Conservation (phyloP, 2,329 filamentous ascomycete genomes). For the Fonsecaea pedrosoi region DNA sequence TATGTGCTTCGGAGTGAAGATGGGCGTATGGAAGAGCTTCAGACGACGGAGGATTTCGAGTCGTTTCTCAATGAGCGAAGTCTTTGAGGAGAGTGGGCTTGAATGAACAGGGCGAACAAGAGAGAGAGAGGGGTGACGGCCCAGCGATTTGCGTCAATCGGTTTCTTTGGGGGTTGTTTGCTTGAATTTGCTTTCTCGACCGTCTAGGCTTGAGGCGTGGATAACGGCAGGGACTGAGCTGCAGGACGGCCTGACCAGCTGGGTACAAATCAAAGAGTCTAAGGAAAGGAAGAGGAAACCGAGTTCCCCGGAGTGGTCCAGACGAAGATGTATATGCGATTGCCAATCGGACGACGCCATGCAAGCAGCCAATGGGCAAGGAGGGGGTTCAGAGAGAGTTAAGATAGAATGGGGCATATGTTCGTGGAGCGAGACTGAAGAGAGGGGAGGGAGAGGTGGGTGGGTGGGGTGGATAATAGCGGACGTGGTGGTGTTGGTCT, state of each 20-base stretch:
- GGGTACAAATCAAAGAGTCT: conserved; percentile 22
- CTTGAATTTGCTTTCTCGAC: conserved; percentile 12
- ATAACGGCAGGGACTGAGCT: conserved; percentile 15
- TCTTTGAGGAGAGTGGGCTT: not conserved
- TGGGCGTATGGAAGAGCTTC: not conserved
- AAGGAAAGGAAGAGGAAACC: conserved; percentile 19
- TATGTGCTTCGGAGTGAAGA: not conserved
- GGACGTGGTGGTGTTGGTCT: not conserved
- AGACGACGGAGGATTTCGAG: not conserved
- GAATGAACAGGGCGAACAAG: not conserved
- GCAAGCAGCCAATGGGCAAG: conserved; percentile 24
- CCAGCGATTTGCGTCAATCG: not conserved
- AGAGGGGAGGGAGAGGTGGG: not conserved
- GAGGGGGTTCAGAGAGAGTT: conserved; percentile 2
- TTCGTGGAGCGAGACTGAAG: conserved; percentile 3
- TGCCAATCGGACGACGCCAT: conserved; percentile 34
- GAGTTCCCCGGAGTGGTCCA: conserved; percentile 13
- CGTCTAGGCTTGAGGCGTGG: conserved; percentile 14
- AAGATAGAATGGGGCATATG: conserved; percentile 13
- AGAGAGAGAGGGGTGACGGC: not conserved
- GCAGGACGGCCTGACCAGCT: conserved; percentile 3
- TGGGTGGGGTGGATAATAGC: not conserved
- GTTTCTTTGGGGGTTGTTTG: conserved; percentile 17
- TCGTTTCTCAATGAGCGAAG: not conserved
- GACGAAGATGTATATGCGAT: conserved; percentile 36